Evolutionary conservation across 805 yeast genomes (phyloP).

Genomic region (Hanseniaspora singularis): DNA sequence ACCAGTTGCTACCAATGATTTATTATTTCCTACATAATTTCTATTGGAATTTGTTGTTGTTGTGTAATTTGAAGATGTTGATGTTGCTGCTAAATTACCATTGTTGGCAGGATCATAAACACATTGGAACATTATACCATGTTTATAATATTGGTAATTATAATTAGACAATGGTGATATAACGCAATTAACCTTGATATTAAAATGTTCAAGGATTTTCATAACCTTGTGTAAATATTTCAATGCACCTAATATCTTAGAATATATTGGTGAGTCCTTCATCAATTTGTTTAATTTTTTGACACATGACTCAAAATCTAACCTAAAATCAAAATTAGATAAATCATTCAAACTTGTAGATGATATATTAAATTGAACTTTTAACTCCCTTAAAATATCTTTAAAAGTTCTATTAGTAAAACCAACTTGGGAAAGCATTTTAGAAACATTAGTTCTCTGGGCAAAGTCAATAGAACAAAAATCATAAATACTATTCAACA

Average conservation of each 20-base stretch:
- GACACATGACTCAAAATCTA: constrained; percentile 54
- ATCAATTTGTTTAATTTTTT: constrained; percentile 53
- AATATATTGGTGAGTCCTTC: constrained; percentile 57
- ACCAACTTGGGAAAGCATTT: constrained; percentile 65
- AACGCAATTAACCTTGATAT: constrained; percentile 44
- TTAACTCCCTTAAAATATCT: constrained; percentile 44
- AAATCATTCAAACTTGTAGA: constrained; percentile 74
- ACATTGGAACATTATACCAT: constrained; percentile 82
- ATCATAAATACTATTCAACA: constrained; percentile 64
- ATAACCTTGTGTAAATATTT: constrained; percentile 50
- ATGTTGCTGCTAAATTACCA: background rate
- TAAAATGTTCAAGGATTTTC: constrained; percentile 43
- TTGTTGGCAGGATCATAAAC: constrained; percentile 37
- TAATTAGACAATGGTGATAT: constrained; percentile 77
- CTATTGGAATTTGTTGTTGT: background rate
- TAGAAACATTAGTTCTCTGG: constrained; percentile 55
- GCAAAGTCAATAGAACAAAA: constrained; percentile 71
- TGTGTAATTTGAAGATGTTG: background rate
- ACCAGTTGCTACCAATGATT: constrained; percentile 67
- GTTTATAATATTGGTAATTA: constrained; percentile 63
- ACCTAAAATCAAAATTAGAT: constrained; percentile 63
- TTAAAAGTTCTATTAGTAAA: constrained; percentile 46
- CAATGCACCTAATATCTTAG: constrained; percentile 51
- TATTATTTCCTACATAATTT: constrained; percentile 33
- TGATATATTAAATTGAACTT: constrained; percentile 60